A percentile compares a stretch with the other conserved stretches of the same genome.
phyloP scores from a whole-genome alignment of 2,329 filamentous ascomycete species.

The Madurella fahalii region DNA sequence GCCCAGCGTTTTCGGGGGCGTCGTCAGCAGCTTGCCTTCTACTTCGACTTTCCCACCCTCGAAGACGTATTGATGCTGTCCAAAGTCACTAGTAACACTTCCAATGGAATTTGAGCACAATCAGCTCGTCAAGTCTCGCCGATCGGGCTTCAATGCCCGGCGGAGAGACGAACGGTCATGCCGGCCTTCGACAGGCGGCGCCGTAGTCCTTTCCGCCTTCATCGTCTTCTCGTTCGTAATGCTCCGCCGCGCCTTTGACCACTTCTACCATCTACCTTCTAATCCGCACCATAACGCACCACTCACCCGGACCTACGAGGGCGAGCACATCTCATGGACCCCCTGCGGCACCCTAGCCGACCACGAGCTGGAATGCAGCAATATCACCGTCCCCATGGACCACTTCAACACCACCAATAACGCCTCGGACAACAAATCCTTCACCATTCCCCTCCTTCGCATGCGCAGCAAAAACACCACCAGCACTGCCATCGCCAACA shows the following conservation, averaged over 20 bases:
- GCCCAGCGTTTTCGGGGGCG: too few species aligned
- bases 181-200: background rate
- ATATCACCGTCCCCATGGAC: slow-evolving; percentile 44
- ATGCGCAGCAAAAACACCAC: slow-evolving; percentile 41
- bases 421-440: slow-evolving; percentile 34
- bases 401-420: slow-evolving; percentile 36
- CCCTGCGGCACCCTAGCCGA: slow-evolving; percentile 37
- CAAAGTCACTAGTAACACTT: too few species aligned
- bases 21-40: too few species aligned
- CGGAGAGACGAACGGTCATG: background rate
- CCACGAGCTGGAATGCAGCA: slow-evolving; percentile 39
- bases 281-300: background rate
- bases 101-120: too few species aligned
- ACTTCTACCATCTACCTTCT: background rate
- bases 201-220: background rate
- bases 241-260: background rate
- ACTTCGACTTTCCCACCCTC: too few species aligned
- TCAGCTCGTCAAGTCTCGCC: too few species aligned
- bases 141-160: too few species aligned
- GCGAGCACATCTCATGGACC: slow-evolving; percentile 38
- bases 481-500: slow-evolving; percentile 40
- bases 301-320: slow-evolving; percentile 24
- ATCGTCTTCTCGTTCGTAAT: background rate
- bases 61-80: too few species aligned
- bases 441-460: slow-evolving; percentile 43